phyloP scores from a whole-genome alignment of 257 asterid species.

The Cynanchum wilfordii region DNA sequence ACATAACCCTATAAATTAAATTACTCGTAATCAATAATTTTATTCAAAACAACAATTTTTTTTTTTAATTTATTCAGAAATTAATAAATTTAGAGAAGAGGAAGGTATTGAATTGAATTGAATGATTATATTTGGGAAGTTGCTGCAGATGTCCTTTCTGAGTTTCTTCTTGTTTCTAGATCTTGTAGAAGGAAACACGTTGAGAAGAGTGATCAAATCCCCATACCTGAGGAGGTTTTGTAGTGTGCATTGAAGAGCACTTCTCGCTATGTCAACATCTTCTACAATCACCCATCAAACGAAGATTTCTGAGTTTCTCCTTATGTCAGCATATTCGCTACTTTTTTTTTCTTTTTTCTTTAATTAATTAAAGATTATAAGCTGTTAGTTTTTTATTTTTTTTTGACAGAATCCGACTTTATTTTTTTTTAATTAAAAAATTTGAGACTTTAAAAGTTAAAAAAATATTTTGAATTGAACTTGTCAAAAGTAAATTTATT shows the following conservation, averaged over 20 bases:
- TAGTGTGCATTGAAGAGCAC: slow-evolving; percentile 76
- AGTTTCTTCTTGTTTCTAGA: slow-evolving; percentile 50
- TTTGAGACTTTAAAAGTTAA: too few species aligned
- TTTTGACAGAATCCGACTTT: too few species aligned
- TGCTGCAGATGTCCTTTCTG: slow-evolving; percentile 66
- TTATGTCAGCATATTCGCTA: too few species aligned
- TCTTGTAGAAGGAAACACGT: slow-evolving; percentile 44
- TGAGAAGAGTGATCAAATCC: slow-evolving; percentile 68
- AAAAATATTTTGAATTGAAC: too few species aligned
- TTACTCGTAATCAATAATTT: slow-evolving; percentile 11
- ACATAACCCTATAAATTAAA: slow-evolving; percentile 24
- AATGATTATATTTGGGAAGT: slow-evolving; percentile 51
- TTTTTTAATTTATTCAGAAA: not conserved
- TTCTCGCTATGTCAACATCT: slow-evolving; percentile 65
- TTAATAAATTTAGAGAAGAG: not conserved
- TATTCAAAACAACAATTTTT: not conserved
- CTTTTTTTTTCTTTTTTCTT: too few species aligned
- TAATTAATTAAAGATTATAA: too few species aligned
- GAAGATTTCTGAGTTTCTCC: too few species aligned
- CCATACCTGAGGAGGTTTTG: slow-evolving; percentile 63
- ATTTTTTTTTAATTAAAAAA: too few species aligned
- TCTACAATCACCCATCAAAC: slow-evolving; percentile 79
- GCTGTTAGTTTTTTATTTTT: too few species aligned
- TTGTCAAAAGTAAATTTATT: too few species aligned
- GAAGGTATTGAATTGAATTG: too few species aligned